Base-by-base conservation (phyloP, 179 eudicot genomes). In the Carnegiea gigantea region DNA sequence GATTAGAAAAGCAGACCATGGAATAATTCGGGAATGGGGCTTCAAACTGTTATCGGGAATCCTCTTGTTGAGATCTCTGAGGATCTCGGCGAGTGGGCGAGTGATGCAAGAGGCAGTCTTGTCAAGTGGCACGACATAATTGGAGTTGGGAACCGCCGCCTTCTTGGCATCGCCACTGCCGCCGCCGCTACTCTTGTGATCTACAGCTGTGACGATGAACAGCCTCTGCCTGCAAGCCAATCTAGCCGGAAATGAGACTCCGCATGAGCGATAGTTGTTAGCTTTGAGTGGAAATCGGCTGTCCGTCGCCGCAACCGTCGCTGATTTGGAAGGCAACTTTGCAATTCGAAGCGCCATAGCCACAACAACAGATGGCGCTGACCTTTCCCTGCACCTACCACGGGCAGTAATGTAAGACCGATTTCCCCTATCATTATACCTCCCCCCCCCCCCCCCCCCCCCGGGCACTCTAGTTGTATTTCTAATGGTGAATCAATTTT, bases 41-140 rank as follows among this genome's bases (percentile, higher is more conserved):
- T 85, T 84, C 72, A 90, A 84, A 79, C 91, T 90, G 68, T 91
- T 93, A 86, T 93, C 98, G 36, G 95, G 95, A 83, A 93, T 88
- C 84, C 96, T 85, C 89, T 95, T 95, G 84, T 93, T 95, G 70
- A 95, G 97, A 87, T 95, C 98, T 46, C 97, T 87, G 15, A 95
- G 92, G 62, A 95, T 93, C 89, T 95, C 98, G 13, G 89, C 94
- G 8, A 93, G 92, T 2, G 98, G 98, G 9, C 98, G 92, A 70
- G 95, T 95, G 77, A 95, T 91, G 81, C 96, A 90, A 9, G 86
- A 73, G 54, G 76, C 75, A 40, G 92, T 86, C 48, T 88, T 88
- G 83, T 93, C 98, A 10, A 95, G 87, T 13, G 98, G 96, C 38
- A 95, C 98, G 76, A 95, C 96, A 73, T 93, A 95, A 87, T 95